These are phyloP conservation scores for Pelargonium fulgidum DNA, from an alignment of 441 rosid species.

Conservation along the genomic window DNA sequence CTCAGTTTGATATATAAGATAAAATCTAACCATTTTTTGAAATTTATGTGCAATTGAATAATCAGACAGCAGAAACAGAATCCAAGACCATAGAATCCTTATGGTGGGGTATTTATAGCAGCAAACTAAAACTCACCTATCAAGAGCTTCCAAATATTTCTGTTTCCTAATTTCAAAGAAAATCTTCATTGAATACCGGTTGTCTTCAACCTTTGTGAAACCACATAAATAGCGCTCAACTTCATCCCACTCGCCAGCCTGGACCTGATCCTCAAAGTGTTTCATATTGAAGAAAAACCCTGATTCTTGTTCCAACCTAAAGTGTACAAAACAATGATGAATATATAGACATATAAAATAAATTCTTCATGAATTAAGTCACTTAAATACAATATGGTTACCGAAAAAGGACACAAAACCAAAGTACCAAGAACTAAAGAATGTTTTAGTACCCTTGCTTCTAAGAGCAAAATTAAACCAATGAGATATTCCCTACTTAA, in stretches of 20 bases:
- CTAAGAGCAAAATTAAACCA: not conserved
- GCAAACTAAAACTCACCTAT: conserved; percentile 42
- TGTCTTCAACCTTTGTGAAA: conserved; percentile 71
- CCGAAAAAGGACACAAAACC: not conserved
- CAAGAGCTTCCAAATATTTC: conserved; percentile 75
- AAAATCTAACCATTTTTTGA: not conserved
- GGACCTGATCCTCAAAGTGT: conserved; percentile 71
- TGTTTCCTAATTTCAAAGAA: conserved; percentile 80
- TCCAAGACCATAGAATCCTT: not conserved
- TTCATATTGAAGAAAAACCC: conserved; percentile 72
- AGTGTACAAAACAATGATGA: conserved; percentile 8
- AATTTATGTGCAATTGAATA: not conserved
- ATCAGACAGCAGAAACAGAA: too few relatives aligned
- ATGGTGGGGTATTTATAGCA: not conserved
- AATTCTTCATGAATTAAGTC: not conserved
- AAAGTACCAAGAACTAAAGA: not conserved
- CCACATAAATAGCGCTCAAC: conserved; percentile 77
- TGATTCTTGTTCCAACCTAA: conserved; percentile 78
- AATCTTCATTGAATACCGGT: conserved; percentile 84
- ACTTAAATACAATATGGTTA: not conserved
- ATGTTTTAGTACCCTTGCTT: not conserved
- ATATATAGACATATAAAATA: not conserved
- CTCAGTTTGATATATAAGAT: not conserved
- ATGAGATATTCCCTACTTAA: not conserved
- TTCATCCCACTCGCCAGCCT: conserved; percentile 85